phyloP scores from a whole-genome alignment of 2,329 filamentous ascomycete genomes.

The Penicillium brasilianum region DNA sequence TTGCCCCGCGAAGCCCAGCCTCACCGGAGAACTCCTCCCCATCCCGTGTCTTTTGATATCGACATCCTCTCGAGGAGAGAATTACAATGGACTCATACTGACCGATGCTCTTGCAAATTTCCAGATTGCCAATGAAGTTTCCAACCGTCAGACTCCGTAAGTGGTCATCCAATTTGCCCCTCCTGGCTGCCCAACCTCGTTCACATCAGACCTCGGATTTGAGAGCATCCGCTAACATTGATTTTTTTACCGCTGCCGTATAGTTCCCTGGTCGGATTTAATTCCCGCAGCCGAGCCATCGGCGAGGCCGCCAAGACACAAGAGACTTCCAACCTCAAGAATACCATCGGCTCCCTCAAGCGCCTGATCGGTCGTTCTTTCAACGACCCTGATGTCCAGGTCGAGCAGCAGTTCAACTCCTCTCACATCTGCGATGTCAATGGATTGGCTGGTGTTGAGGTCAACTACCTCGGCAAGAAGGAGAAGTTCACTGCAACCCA shows the following conservation, averaged over 20 bases:
- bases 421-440: conserved; percentile 85
- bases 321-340: conserved; percentile 99
- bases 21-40: conserved; percentile 17
- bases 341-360: conserved; percentile 92
- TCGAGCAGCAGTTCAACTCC: conserved; percentile 90
- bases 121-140: conserved; percentile 98
- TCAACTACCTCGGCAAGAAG: conserved; percentile 92
- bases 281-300: conserved; percentile 89
- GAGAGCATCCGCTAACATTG: conserved; percentile 20
- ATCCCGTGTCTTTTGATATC: conserved; percentile 9
- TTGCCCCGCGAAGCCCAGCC: conserved; percentile 29
- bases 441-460: conserved; percentile 93
- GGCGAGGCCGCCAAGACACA: conserved; percentile 97
- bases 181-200: conserved; percentile 22
- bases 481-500: conserved; percentile 94
- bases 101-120: conserved; percentile 20
- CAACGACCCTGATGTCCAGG: conserved; percentile 87
- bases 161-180: conserved; percentile 47
- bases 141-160: conserved; percentile 97
- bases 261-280: conserved; percentile 93
- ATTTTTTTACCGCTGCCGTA: conserved; percentile 13
- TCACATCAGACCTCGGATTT: conserved; percentile 17
- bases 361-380: conserved; percentile 86
- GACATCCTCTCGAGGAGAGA: background rate
- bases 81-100: conserved; percentile 16